Conservation (phyloP, 2,329 filamentous ascomycete genomes). For the Tolypocladium paradoxum region DNA sequence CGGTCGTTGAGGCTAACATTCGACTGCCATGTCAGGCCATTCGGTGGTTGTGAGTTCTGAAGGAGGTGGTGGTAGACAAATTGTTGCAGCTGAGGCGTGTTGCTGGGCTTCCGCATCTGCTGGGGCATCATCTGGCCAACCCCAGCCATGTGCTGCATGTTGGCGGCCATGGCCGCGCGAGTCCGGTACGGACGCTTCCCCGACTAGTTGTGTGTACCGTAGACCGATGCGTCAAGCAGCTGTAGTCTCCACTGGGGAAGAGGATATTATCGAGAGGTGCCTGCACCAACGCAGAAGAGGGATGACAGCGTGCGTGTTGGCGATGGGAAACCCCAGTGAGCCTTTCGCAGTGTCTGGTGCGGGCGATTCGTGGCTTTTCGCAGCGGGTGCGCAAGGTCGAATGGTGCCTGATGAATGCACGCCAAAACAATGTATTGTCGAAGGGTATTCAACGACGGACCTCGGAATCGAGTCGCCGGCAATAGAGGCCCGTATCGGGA, state of each 20-base stretch:
- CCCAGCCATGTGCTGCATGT: slow-evolving; percentile 45
- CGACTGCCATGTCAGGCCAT: slow-evolving; percentile 27
- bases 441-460: background rate
- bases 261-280: background rate
- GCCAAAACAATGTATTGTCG: background rate
- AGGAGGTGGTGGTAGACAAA: slow-evolving; percentile 29
- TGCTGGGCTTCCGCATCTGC: slow-evolving; percentile 23
- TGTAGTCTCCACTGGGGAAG: background rate
- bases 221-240: background rate
- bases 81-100: slow-evolving; percentile 21
- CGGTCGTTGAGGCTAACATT: slow-evolving; percentile 27
- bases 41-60: slow-evolving; percentile 19
- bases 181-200: slow-evolving; percentile 10
- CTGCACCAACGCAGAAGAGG: background rate
- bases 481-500: slow-evolving; percentile 1
- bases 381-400: background rate
- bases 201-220: slow-evolving; percentile 3
- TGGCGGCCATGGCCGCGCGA: slow-evolving; percentile 46
- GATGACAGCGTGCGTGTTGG: background rate
- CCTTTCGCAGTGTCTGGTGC: background rate
- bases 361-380: background rate
- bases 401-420: background rate
- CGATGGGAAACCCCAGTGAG: background rate
- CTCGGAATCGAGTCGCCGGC: slow-evolving; percentile 4
- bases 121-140: slow-evolving; percentile 35